Percentiles rank a stretch among this genome's conserved stretches.
These are phyloP conservation scores for Microdochium bolleyi DNA, from an alignment of 2,329 filamentous ascomycete species.

Conservation along the genomic window DNA sequence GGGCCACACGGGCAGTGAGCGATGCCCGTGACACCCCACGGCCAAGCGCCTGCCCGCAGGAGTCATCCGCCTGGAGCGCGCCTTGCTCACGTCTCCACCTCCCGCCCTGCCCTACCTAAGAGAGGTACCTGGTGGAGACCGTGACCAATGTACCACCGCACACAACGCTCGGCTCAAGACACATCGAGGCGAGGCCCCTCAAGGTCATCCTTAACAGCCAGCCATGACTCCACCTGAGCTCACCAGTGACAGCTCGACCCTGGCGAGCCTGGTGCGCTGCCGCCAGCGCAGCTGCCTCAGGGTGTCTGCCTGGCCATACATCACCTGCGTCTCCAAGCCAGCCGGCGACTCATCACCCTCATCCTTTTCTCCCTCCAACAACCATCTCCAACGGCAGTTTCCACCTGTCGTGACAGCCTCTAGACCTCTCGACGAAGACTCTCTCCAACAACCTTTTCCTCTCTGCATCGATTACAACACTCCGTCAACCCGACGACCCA, in stretches of 20 bases:
- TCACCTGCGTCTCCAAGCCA: not conserved
- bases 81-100: not conserved
- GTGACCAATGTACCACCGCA: not conserved
- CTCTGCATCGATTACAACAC: constrained; percentile 8
- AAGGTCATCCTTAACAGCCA: not conserved
- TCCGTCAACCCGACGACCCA: not conserved
- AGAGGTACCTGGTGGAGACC: not conserved
- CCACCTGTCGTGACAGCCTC: constrained; percentile 3
- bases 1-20: not conserved
- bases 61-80: constrained; percentile 1
- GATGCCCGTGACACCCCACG: not conserved
- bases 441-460: constrained; percentile 5
- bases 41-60: not conserved
- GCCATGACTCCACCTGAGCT: not conserved
- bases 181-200: not conserved
- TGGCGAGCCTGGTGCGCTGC: not conserved
- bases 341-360: constrained; percentile 1
- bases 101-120: not conserved
- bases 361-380: constrained; percentile 7
- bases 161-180: not conserved
- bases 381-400: constrained; percentile 6
- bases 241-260: not conserved
- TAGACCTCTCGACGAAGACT: constrained; percentile 12
- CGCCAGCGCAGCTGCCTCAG: not conserved
- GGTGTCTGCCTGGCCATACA: not conserved